Evolutionary conservation across 352 stramenopile genomes (phyloP), one percentile per base, ranked within the genome.

Genomic region (Hyaloperonospora brassicae): DNA sequence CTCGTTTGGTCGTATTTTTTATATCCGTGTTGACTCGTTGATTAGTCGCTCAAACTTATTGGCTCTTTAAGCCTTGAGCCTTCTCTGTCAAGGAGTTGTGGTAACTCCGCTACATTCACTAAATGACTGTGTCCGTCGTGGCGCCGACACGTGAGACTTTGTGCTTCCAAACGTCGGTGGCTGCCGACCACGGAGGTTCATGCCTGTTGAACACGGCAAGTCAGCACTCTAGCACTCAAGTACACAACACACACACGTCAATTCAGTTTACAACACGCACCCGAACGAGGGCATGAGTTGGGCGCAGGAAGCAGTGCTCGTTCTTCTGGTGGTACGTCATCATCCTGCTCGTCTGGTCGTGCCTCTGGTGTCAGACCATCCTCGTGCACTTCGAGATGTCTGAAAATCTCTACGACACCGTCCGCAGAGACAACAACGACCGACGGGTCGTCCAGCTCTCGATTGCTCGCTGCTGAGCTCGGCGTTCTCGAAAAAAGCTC

Each of bases 281-380:
- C 60, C 4, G 60, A 70, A 44, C 55, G 54, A 51, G 66, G 63
- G 24, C 66, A 72, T 5, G 66, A 74, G 22, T 61, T 62, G 25
- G 66, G 62, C 2, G 56, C 60, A 44, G 64, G 61, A 12, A 73
- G 57, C 24, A 73, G 24, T 10, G 55, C 53, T 51, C 56, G 52
- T 25, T 52, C 51, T 17, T 62, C 53, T 4, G 61, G 50, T 10
- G 39, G 24, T 22, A 44, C 12, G 1, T 44, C 39, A 2, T 24
- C 39, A 2, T 24, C 39, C 22, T 44, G 1, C 39, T 44, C 39
- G 2, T 44, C 27, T 34, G 27, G 4, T 34, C 27, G 27, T 34
- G 27, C 8, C 27, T 8, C 27, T 4, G 8, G 27, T 1, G 61
- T 53, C 39, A 58, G 12, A 2, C 61, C 55, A 6, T 44, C 31